Percentiles rank a stretch among this genome's conserved stretches.
Conservation (phyloP, 495 filamentous ascomycete species). For the Trichodelitschia bisporula region DNA sequence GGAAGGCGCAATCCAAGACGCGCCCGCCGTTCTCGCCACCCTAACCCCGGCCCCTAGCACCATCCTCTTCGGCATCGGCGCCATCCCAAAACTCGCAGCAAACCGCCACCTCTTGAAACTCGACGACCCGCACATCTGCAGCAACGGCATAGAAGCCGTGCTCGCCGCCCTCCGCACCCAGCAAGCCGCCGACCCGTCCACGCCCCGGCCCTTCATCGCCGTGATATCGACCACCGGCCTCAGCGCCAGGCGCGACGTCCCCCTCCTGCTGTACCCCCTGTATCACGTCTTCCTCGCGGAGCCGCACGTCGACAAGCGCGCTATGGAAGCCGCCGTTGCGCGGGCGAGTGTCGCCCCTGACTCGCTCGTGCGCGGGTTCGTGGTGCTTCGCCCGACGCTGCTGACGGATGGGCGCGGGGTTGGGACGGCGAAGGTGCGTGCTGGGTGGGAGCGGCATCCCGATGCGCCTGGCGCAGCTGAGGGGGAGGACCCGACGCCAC, state of each 20-base stretch:
- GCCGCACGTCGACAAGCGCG: slow-evolving; percentile 32
- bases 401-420: slow-evolving; percentile 8
- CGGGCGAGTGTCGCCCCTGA: slow-evolving; percentile 9
- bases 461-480: slow-evolving; percentile 1
- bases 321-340: slow-evolving; percentile 26
- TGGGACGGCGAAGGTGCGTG: slow-evolving; percentile 9
- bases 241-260: slow-evolving; percentile 25
- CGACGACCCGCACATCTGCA: slow-evolving; percentile 33
- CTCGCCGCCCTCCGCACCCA: slow-evolving; percentile 18
- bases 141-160: slow-evolving; percentile 21
- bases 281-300: slow-evolving; percentile 24
- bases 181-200: slow-evolving; percentile 1
- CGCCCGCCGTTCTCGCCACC: slow-evolving; percentile 9
- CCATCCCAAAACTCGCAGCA: slow-evolving; percentile 9
- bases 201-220: slow-evolving; percentile 20
- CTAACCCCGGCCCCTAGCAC: slow-evolving; percentile 9
- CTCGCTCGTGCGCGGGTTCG: slow-evolving; percentile 12
- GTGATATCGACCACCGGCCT: slow-evolving; percentile 30
- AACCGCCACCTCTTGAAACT: slow-evolving; percentile 12
- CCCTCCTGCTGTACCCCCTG: slow-evolving; percentile 22
- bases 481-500: slow-evolving; percentile 7
- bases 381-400: slow-evolving; percentile 24
- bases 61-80: slow-evolving; percentile 15
- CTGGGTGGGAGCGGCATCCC: slow-evolving; percentile 7
- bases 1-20: slow-evolving; percentile 11